phyloP scores from a whole-genome alignment of 331 rosid genomes.

The Quercus tomentella region DNA sequence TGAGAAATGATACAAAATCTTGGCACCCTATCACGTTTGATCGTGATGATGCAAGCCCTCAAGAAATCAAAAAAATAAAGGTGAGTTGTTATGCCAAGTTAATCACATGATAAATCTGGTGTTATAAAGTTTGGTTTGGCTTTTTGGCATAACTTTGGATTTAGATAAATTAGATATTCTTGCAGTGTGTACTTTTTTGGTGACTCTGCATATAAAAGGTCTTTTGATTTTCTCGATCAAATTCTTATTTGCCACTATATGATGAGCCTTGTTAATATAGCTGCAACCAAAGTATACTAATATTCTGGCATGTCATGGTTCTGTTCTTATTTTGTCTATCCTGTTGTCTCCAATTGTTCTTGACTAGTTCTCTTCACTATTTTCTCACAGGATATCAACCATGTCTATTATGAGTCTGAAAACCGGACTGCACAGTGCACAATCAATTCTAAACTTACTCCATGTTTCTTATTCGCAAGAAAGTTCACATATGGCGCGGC shows the following conservation, averaged over 20 bases:
- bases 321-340: no score
- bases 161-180: not conserved
- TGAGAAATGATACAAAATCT: slow-evolving; percentile 4
- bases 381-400: slow-evolving; percentile 16
- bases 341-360: not conserved
- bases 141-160: not conserved
- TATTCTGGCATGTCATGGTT: no score
- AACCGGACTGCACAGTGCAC: slow-evolving; percentile 14
- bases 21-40: slow-evolving; percentile 21
- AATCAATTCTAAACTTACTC: not conserved
- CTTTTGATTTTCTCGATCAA: not conserved
- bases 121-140: not conserved
- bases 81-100: not conserved
- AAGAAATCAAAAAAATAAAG: slow-evolving; percentile 16
- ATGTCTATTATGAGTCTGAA: slow-evolving; percentile 14
- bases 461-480: slow-evolving; percentile 27
- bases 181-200: not conserved
- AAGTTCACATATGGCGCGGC: slow-evolving; percentile 15
- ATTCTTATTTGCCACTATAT: not conserved
- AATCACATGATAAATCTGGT: not conserved
- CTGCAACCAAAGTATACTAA: not conserved
- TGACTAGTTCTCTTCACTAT: not conserved
- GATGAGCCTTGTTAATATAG: not conserved
- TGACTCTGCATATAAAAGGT: no score
- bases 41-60: slow-evolving; percentile 19